Base-by-base conservation (phyloP, 768 basidiomycete species). In the Stropharia rugosoannulata region DNA sequence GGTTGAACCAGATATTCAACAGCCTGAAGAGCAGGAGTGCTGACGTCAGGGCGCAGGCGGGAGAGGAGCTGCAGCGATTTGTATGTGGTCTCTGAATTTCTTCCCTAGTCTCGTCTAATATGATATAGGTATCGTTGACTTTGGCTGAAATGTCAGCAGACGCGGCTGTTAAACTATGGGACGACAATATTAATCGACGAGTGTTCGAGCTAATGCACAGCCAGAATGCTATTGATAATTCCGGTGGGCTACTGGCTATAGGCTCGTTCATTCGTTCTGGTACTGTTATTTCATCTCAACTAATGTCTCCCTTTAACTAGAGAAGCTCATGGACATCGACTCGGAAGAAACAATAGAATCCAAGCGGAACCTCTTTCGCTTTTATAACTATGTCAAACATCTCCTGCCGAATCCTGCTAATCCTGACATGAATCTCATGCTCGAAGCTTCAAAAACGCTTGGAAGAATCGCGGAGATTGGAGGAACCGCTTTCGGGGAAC, bases 301-400 rank as follows among this genome's bases (percentile, higher is more conserved):
- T 56, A 32, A 50, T 60, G 43, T 48, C 60, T 50, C 61, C 52
- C 25, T 50, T 44, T 37, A 44, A 36, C 32, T 58, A 80, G 93
- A 93, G 66, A 80, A 88, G 64, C 80, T 95, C 7, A 78, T 95
- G 44, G 85, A 86, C 48, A 81, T 85, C 45, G 88, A 90, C 39
- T 82, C 83, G 35, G 91, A 92, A 70, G 90, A 91, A 69, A 85
- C 84, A 8, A 84, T 91, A 48, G 89, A 93, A 68, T 87, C 88
- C 41, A 90, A 87, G 64, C 78, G 85, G 39, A 86, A 89, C 60
- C 82, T 91, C 38, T 94, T 90, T 71, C 84, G 91, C 49, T 87
- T 95, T 68, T 93, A 89, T 75, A 92, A 93, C 72, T 95, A 97
- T 73, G 88, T 97, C 71, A 93, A 94, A 67, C 85, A 90, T 40